Conservation (phyloP, 257 asterid genomes). For the Salvia rosmarinus region DNA sequence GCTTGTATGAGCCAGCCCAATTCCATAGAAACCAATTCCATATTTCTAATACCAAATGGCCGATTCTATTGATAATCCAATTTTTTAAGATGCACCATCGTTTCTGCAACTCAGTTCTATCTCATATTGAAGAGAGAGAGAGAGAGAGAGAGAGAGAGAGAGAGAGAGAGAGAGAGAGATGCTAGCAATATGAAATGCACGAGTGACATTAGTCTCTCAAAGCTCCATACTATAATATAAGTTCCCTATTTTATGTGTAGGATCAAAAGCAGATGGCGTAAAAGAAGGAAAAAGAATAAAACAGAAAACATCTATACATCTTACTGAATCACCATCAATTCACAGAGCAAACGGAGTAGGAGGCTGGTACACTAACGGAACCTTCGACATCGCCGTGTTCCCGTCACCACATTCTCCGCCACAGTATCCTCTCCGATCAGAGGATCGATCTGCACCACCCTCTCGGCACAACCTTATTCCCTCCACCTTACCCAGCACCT, state of each 20-base stretch:
- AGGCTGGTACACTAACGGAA: conserved; percentile 63
- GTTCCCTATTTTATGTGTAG: neutral
- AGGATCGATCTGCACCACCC: conserved; percentile 74
- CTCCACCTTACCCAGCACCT: conserved; percentile 88
- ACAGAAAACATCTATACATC: conserved; percentile 37
- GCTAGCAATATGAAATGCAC: neutral
- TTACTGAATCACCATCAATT: conserved; percentile 30
- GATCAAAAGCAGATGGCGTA: neutral
- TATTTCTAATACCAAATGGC: neutral
- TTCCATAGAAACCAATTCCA: neutral
- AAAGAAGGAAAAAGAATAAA: neutral
- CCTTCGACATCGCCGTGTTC: conserved; percentile 68
- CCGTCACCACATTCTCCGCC: conserved; percentile 50
- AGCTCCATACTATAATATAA: conserved; percentile 5
- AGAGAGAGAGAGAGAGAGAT: too few relatives aligned
- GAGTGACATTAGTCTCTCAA: neutral
- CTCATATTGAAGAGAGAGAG: too few relatives aligned
- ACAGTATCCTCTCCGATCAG: conserved; percentile 63
- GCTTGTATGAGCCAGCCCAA: too few relatives aligned
- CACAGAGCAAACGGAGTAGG: conserved; percentile 66
- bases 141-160: too few relatives aligned
- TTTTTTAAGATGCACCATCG: too few relatives aligned
- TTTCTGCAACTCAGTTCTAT: too few relatives aligned
- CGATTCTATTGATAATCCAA: too few relatives aligned
- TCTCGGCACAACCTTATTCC: conserved; percentile 91